A percentile compares a stretch with the other conserved stretches of the same genome.
Evolutionary conservation across 148 eudicot species (phyloP).

Genomic region (Vaccinium myrtillus): DNA sequence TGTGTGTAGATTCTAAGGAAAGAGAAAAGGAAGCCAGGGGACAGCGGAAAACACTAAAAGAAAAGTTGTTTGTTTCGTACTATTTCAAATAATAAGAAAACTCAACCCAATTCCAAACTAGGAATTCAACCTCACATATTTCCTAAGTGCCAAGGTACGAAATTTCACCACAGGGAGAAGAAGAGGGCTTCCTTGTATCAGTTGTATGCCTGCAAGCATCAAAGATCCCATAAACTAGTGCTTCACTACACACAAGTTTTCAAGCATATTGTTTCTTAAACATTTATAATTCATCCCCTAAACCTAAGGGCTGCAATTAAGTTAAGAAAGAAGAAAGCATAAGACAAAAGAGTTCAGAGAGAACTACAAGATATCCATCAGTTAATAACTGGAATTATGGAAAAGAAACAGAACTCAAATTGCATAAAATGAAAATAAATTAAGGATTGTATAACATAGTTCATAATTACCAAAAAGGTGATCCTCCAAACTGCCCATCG

Average conservation of each 20-base stretch:
- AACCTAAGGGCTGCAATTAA: background rate
- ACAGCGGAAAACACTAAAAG: background rate
- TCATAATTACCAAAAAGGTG: constrained; percentile 71
- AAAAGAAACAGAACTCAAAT: background rate
- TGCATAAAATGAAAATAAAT: background rate
- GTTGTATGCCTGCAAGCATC: background rate
- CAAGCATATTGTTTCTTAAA: background rate
- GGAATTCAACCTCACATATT: background rate
- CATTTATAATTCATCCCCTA: background rate
- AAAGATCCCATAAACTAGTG: background rate
- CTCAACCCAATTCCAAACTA: background rate
- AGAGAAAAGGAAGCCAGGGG: background rate
- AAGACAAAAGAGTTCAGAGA: background rate
- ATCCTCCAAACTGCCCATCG: constrained; percentile 78
- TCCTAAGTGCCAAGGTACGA: background rate
- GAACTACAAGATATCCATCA: background rate
- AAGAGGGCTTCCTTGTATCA: background rate
- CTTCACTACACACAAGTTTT: background rate
- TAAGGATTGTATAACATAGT: background rate
- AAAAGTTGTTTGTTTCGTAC: background rate
- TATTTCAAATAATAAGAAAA: background rate
- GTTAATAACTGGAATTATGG: background rate
- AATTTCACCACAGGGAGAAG: background rate
- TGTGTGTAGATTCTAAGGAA: background rate
- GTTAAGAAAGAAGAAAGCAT: background rate